Percentiles rank a stretch among this genome's conserved stretches.
phyloP scores from a whole-genome alignment of 805 yeast genomes.

The Tetrapisispora phaffii region DNA sequence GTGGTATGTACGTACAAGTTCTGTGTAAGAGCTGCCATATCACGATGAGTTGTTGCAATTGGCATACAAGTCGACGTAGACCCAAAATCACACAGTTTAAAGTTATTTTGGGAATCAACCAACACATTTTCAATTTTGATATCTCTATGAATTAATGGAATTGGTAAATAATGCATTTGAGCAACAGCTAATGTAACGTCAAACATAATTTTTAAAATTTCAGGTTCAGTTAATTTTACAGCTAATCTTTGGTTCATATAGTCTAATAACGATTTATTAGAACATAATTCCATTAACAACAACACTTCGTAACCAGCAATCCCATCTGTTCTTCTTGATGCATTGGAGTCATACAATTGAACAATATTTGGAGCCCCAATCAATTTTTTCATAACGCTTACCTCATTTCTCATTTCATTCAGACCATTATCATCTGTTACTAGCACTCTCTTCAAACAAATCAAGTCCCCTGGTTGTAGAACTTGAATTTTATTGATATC shows the following conservation, averaged over 20 bases:
- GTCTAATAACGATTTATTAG: slow-evolving; percentile 77
- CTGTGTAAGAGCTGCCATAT: slow-evolving; percentile 64
- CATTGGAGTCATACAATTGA: slow-evolving; percentile 65
- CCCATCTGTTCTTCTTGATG: slow-evolving; percentile 40
- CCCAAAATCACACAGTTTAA: slow-evolving; percentile 90
- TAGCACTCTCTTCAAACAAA: slow-evolving; percentile 64
- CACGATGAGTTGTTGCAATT: slow-evolving; percentile 63
- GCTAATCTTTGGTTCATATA: slow-evolving; percentile 81
- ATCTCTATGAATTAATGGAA: slow-evolving; percentile 81
- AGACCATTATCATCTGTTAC: slow-evolving; percentile 65
- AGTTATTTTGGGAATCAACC: slow-evolving; percentile 57
- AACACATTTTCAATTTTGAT: slow-evolving; percentile 90
- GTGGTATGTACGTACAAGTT: slow-evolving; percentile 88
- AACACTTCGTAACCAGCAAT: slow-evolving; percentile 67
- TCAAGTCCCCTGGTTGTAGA: slow-evolving; percentile 37
- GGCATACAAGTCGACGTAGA: slow-evolving; percentile 50
- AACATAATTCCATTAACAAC: slow-evolving; percentile 86
- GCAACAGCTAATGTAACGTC: slow-evolving; percentile 74
- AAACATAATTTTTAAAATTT: slow-evolving; percentile 72
- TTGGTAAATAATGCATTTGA: slow-evolving; percentile 64
- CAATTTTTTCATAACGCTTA: slow-evolving; percentile 64
- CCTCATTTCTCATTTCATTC: slow-evolving; percentile 58
- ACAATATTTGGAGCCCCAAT: slow-evolving; percentile 51
- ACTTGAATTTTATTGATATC: slow-evolving; percentile 17
- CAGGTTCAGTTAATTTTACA: slow-evolving; percentile 65